These are phyloP conservation scores for Cystofilobasidium macerans DNA, from an alignment of 768 basidiomycete species.

Conservation along the genomic window DNA sequence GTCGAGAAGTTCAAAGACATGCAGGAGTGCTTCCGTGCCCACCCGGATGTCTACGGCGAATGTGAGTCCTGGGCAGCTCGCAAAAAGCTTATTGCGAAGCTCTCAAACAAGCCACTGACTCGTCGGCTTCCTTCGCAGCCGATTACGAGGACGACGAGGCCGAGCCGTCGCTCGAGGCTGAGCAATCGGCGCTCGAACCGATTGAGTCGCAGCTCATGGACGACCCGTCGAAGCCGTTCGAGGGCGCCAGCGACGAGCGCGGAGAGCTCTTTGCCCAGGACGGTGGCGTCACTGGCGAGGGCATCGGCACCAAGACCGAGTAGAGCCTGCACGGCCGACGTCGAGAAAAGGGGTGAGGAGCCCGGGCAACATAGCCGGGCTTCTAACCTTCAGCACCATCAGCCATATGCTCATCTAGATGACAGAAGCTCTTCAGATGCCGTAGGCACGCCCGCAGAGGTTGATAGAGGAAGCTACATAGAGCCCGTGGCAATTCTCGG, in stretches of 20 bases:
- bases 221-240: neutral
- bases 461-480: too few relatives aligned
- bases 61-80: constrained; percentile 43
- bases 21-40: constrained; percentile 93
- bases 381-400: neutral
- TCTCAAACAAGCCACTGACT: too few relatives aligned
- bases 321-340: neutral
- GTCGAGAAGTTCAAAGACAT: constrained; percentile 95
- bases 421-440: too few relatives aligned
- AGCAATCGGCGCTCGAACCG: constrained; percentile 2
- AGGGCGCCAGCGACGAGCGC: constrained; percentile 1
- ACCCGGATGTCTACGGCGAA: constrained; percentile 95
- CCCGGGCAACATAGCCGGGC: too few relatives aligned
- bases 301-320: constrained; percentile 1
- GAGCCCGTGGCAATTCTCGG: too few relatives aligned
- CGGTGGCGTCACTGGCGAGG: constrained; percentile 6
- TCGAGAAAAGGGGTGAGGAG: too few relatives aligned
- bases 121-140: too few relatives aligned
- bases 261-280: constrained; percentile 3
- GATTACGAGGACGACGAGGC: constrained; percentile 10
- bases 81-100: too few relatives aligned
- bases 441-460: too few relatives aligned
- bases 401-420: too few relatives aligned
- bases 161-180: neutral
- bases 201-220: neutral